Base-by-base conservation (phyloP, 345 rosid genomes). In the Eutrema japonicum region DNA sequence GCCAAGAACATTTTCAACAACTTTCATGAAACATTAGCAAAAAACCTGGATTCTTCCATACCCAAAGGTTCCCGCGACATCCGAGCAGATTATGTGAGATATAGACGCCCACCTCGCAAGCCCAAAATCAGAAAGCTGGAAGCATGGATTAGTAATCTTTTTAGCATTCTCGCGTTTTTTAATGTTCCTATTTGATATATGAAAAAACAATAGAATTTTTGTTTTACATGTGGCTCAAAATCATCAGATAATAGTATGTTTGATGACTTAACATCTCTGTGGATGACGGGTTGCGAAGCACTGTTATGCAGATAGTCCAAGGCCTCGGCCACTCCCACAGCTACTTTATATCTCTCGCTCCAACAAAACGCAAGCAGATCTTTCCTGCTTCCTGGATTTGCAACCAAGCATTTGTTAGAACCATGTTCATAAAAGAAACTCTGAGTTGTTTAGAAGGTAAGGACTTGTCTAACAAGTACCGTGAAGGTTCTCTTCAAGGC, bases 1-100 rank as follows among this genome's bases (percentile, higher is more conserved):
- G 42, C 36, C 41, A 49, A 47, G 30, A 41, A 68, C 51, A n/a
- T 50, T 26, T 69, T 52, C 29, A 52, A 43, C 56, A 73, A 59
- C 33, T 66, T 27, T 29, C 13, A 37, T 60, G 4, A 59, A 42
- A 56, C 29, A 56, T 50, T 7, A 61, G 22, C 59, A 1, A 12
- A 40, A 30, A 8, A 3, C 1, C 5, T 37, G 29, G 6, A 47
- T 14, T 56, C 56, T 29, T 45, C 65, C 91, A 64, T 68, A 91
- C 97, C 99, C 99, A 72, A 96, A 96, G 40, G 99, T 96, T 80
- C 99, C 99, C 1, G 94, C 84, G 8, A 96, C 96, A 57, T 92
- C 97, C 1, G 88, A 78, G 87, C 92, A 89, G 36, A 82, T 81
- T 45, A 82, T 82, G 67, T 86, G 84, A 10, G 90, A 83, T 35